These are phyloP conservation scores for Microsporum ferrugineum DNA, from an alignment of 2,329 filamentous ascomycete genomes.

Conservation along the genomic window DNA sequence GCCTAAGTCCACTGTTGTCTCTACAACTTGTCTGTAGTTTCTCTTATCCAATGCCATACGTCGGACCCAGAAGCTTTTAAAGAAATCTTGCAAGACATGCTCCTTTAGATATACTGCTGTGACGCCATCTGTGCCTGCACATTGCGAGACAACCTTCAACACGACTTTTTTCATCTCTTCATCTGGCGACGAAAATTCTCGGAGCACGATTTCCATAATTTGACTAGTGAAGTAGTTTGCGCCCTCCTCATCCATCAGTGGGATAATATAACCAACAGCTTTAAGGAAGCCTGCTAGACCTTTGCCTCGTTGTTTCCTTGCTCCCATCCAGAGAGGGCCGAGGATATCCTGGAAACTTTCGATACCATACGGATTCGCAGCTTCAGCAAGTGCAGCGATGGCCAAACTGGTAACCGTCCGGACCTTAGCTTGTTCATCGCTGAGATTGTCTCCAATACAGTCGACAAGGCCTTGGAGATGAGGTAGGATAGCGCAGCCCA, in stretches of 20 bases:
- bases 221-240: constrained; percentile 98
- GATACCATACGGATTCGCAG: constrained; percentile 95
- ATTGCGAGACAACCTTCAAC: constrained; percentile 92
- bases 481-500: constrained; percentile 93
- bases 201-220: constrained; percentile 95
- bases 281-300: constrained; percentile 92
- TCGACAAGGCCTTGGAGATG: constrained; percentile 94
- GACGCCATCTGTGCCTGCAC: constrained; percentile 85
- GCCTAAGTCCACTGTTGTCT: constrained; percentile 92
- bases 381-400: constrained; percentile 88
- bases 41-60: constrained; percentile 95
- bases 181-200: constrained; percentile 92
- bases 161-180: constrained; percentile 99
- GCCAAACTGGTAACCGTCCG: constrained; percentile 90
- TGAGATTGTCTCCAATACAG: constrained; percentile 89
- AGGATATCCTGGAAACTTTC: constrained; percentile 97
- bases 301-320: constrained; percentile 90
- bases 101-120: constrained; percentile 92
- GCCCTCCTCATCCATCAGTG: constrained; percentile 98
- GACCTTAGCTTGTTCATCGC: constrained; percentile 96
- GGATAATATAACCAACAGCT: constrained; percentile 95
- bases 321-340: constrained; percentile 93
- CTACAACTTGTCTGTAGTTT: constrained; percentile 95
- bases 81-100: constrained; percentile 88
- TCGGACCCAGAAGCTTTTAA: constrained; percentile 97